Base-by-base conservation (phyloP, 371 early-diverging fungal species). In the Enterocytospora artemiae region DNA sequence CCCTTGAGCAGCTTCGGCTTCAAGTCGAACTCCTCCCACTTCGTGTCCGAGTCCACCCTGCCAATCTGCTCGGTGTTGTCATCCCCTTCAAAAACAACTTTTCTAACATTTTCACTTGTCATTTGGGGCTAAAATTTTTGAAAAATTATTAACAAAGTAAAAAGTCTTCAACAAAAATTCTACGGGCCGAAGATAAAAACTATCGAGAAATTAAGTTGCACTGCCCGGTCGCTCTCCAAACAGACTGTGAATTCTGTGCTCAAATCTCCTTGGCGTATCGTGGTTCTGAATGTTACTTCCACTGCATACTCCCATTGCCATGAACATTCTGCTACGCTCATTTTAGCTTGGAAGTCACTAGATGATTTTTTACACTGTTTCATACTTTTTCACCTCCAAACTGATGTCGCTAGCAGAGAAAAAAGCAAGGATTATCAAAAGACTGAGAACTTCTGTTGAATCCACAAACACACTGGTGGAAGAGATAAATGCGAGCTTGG, bases 1-100 rank as follows among this genome's bases (percentile, higher is more conserved):
- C 94, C 95, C 89, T 93, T 94, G 59, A 93, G 77, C 46, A 97
- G 79, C 71, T 93, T 90, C 44, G 90, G 84, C 73, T 91, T 91
- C 53, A 96, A 80, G 77, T 85, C 89, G 77, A 90, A 93, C 75
- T 91, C 91, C 73, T 94, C 92, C 80, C 93, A 94, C 65, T 89
- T 90, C n/a, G 39, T 16, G 14, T 12, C 36, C 4, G 9, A 7
- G 33, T 58, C 44, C 51, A 48, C 22, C 34, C 46, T 57, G 20
- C 45, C 20, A 16, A 34, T 30, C 4, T 52, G 30, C 22, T 5
- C 25, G 16, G 51, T 22, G 20, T 48, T 45, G 20, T 31, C 27
- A 16, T 63, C 31, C 31, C 72, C 75, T 18, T 67, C 73, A 41
- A 76, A 65, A 12, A 60, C 59, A 22, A 41, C 41, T 37, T 69